phyloP scores from a whole-genome alignment of 208 protist species.

The Acanthamoeba lenticulata region DNA sequence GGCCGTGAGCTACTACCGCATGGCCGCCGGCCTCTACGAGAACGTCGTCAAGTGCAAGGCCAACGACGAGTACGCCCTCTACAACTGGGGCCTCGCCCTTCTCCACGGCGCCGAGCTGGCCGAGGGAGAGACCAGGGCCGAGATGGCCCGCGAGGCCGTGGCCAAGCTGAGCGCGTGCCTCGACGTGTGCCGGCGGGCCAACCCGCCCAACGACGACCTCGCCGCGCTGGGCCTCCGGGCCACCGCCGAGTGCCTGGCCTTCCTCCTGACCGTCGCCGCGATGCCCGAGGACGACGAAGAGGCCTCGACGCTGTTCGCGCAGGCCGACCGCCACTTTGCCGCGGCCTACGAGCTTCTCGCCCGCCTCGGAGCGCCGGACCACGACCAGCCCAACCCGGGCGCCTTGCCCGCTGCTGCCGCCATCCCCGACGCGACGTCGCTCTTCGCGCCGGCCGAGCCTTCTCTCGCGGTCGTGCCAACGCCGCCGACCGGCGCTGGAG shows the following conservation, averaged over 20 bases:
- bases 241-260: conserved; percentile 15
- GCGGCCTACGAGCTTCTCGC: not conserved
- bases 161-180: not conserved
- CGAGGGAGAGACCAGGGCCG: not conserved
- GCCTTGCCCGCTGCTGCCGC: not conserved
- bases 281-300: not conserved
- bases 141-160: not conserved
- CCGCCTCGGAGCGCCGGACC: not conserved
- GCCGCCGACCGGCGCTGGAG: not conserved
- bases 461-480: not conserved
- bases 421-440: not conserved
- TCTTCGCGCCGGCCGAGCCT: not conserved
- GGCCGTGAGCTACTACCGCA: not conserved
- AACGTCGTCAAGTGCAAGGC: conserved; percentile 59
- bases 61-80: conserved; percentile 49
- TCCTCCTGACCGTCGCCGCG: not conserved
- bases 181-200: not conserved
- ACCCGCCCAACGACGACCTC: conserved; percentile 24
- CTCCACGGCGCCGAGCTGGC: not conserved
- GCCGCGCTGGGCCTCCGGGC: conserved; percentile 14
- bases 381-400: not conserved
- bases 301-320: not conserved
- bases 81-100: conserved; percentile 47
- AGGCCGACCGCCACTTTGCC: not conserved
- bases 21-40: conserved; percentile 42